A percentile compares a stretch with the other conserved stretches of the same genome.
Evolutionary conservation across 2,329 filamentous ascomycete species (phyloP).

Genomic region (Monosporascus sp.): DNA sequence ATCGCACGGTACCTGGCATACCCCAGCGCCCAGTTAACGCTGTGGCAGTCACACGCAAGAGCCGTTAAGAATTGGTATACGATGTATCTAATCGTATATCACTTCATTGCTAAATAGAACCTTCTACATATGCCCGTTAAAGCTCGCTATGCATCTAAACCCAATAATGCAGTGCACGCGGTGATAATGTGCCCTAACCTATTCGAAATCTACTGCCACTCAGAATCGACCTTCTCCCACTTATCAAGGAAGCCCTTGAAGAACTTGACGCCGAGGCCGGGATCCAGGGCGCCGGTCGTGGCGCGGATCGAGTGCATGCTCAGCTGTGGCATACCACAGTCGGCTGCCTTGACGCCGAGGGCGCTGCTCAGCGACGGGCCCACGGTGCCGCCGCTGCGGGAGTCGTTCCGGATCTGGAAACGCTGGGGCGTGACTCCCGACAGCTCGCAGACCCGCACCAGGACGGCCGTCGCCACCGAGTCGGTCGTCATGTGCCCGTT

Average conservation of each 20-base stretch:
- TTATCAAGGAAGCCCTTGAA: conserved; percentile 87
- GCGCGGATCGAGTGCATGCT: conserved; percentile 93
- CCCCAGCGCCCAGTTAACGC: too few relatives aligned
- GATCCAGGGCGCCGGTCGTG: conserved; percentile 79
- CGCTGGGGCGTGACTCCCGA: conserved; percentile 68
- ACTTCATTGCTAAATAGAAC: too few relatives aligned
- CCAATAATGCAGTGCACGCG: too few relatives aligned
- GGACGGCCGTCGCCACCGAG: conserved; percentile 72
- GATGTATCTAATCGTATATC: too few relatives aligned
- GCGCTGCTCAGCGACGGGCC: conserved; percentile 79
- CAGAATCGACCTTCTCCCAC: conserved; percentile 77
- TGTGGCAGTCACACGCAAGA: too few relatives aligned
- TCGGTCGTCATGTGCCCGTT: conserved; percentile 98
- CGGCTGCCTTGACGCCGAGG: conserved; percentile 77
- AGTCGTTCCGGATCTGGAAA: conserved; percentile 95
- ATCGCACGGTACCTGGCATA: too few relatives aligned
- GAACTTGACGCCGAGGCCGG: conserved; percentile 78
- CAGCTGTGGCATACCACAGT: conserved; percentile 84
- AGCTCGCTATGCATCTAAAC: too few relatives aligned
- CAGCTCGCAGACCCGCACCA: conserved; percentile 73
- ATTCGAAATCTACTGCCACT: conserved; percentile 48
- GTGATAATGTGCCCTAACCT: too few relatives aligned
- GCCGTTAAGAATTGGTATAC: too few relatives aligned
- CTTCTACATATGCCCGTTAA: too few relatives aligned
- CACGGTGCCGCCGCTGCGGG: conserved; percentile 85